A percentile compares a stretch with the other conserved stretches of the same genome.
phyloP scores from a whole-genome alignment of 768 basidiomycete species.

The Cystofilobasidium capitatum region DNA sequence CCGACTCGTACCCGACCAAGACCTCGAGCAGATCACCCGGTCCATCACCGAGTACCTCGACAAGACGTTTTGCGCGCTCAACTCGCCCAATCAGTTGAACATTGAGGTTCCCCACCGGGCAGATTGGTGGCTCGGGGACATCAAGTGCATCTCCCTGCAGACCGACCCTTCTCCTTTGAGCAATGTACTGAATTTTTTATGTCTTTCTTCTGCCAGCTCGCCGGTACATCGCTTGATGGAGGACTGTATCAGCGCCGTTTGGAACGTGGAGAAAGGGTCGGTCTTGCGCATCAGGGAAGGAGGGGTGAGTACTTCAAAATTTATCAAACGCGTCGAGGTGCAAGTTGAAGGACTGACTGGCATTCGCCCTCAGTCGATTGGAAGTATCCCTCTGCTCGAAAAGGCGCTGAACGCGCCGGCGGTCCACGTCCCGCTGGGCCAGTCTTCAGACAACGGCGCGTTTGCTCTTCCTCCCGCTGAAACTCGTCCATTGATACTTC shows the following conservation, averaged over 20 bases:
- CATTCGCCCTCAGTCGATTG: slow-evolving; percentile 59
- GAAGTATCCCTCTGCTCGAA: slow-evolving; percentile 86
- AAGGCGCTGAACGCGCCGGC: slow-evolving; percentile 64
- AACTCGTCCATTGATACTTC: background rate
- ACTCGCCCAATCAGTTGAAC: slow-evolving; percentile 67
- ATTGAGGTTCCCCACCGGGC: slow-evolving; percentile 71
- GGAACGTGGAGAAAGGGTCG: slow-evolving; percentile 52
- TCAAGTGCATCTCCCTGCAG: slow-evolving; percentile 49
- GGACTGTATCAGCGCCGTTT: slow-evolving; percentile 69
- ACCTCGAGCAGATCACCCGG: slow-evolving; percentile 55
- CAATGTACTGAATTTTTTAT: too few species aligned
- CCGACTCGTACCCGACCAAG: slow-evolving; percentile 90
- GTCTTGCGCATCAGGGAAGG: slow-evolving; percentile 88
- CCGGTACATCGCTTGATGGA: slow-evolving; percentile 46
- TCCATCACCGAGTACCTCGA: slow-evolving; percentile 54
- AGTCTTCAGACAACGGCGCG: slow-evolving; percentile 48
- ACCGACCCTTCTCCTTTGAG: slow-evolving; percentile 68
- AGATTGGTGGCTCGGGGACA: slow-evolving; percentile 91
- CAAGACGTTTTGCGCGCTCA: slow-evolving; percentile 50
- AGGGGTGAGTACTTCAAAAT: slow-evolving; percentile 51
- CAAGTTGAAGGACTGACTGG: background rate
- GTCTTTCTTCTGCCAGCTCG: background rate
- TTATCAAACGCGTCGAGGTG: background rate
- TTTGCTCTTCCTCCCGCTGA: background rate
- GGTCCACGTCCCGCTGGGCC: slow-evolving; percentile 88